Evolutionary conservation across 1,284 basidiomycete genomes (phyloP), one percentile per base, ranked within the genome.

Genomic region (Pholiota adiposa): DNA sequence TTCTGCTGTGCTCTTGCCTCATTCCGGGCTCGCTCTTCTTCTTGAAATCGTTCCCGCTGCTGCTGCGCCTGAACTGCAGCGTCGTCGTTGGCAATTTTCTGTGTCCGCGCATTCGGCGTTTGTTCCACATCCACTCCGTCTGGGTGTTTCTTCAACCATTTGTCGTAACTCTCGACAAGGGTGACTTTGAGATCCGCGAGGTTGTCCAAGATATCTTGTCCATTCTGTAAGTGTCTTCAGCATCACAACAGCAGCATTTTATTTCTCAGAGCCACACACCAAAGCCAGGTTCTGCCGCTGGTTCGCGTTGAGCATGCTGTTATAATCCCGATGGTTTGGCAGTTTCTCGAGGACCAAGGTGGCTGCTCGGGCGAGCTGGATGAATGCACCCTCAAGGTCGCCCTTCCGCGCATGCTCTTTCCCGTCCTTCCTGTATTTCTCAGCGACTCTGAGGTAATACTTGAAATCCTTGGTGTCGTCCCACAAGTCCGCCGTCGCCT

Each of bases 321-420:
- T 66, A 66, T 84, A 87, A 57, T 87, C 83, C 38, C 73, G 73
- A 69, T 89, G 87, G 4, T 72, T 72, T 7, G 85, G 86, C 27
- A 89, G 70, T 66, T 81, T 83, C 71, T 89, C 86, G 8, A 88
- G 77, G 6, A 88, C 85, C 43, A 89, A 77, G 1, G 85, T 87
- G 3, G 86, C 86, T 14, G 86, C 85, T 65, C 77, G 80, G 4
- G 86, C 87, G 61, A 80, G 83, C 60, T 81, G 75, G 7, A 88
- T 75, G 68, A 88, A 88, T 0, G 83, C 85, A 53, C 69, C 73
- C 68, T 88, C 86, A 34, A 83, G 74, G 66, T 88, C 82, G 0
- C 77, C 78, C n/a, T 73, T 69, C 21, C 77, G 74, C 0, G 72
- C 69, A 55, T 72, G 74, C 31, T 71, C 69, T 60, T 79, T 80